Evolutionary conservation across 2,329 filamentous ascomycete species (phyloP), one percentile per base, ranked within the genome.

Genomic region (Colletotrichum noveboracense): DNA sequence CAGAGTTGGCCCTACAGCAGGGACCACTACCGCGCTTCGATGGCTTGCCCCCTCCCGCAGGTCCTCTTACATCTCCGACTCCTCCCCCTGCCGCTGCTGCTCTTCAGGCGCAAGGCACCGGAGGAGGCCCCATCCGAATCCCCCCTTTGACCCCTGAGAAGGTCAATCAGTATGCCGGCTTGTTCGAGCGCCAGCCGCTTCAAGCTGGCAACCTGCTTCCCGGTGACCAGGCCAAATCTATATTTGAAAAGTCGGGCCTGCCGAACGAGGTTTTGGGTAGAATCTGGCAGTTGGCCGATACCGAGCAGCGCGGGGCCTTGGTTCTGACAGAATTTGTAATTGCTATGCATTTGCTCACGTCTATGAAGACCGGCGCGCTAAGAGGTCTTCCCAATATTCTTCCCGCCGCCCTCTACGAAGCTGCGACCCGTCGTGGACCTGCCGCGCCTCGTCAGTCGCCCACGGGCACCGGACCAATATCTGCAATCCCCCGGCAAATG

Each of bases 281-380:
- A 79, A 98, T 99, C 87, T 99, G 97, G 97, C 96, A 94, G 80
- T 90, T 99, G 76, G 94, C 96, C 26, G 97, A 99, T 83, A 97
- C 95, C 0, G 96, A 98, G 85, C 96, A 98, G 85, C 93, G 96
- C 69, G 97, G 97, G 66, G 93, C 94, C 36, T 89, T 99, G 43
- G 94, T 96, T 74, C 90, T 93, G 80, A 96, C 96, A 16, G 97
- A 98, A 81, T 99, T 99, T 83, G 94, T 98, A 82, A 97, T 99
- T 81, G 97, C 97, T 61, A 99, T 99, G 97, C 97, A 99, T 84
- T 88, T 99, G 76, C 89, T 99, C 77, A 96, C 95, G 16, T 98
- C 96, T 14, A 95, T 95, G 86, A 98, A 98, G 88, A 94, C 93
- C 14, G 94, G 96, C 26, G 89, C 93, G 34, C 90, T 99, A 83